A percentile compares a stretch with the other conserved stretches of the same genome.
Evolutionary conservation across 2,329 filamentous ascomycete species (phyloP).

Genomic region (Graphilbum fragrans): DNA sequence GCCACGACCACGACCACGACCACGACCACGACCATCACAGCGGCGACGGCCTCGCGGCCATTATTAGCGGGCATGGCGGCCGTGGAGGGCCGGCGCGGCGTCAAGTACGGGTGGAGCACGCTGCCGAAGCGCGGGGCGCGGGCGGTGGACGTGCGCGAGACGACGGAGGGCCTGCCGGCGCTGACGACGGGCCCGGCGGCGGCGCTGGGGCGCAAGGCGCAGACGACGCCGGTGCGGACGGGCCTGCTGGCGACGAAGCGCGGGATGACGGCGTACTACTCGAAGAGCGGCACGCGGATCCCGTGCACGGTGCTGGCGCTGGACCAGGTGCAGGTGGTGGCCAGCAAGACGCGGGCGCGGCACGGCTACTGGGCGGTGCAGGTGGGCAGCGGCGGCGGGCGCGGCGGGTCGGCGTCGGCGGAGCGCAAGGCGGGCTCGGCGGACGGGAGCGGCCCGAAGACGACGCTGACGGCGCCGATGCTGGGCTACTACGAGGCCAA

Average conservation of each 20-base stretch:
- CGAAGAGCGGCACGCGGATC: conserved; percentile 63
- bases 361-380: conserved; percentile 95
- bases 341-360: conserved; percentile 65
- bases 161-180: conserved; percentile 39
- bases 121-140: conserved; percentile 30
- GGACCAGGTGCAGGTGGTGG: conserved; percentile 81
- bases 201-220: conserved; percentile 44
- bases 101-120: conserved; percentile 51
- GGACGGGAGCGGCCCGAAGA: conserved; percentile 34
- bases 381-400: conserved; percentile 66
- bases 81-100: conserved; percentile 26
- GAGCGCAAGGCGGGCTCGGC: conserved; percentile 25
- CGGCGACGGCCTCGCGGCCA: conserved; percentile 8
- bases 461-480: conserved; percentile 70
- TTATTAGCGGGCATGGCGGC: conserved; percentile 10
- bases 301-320: conserved; percentile 89
- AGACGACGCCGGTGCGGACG: conserved; percentile 54
- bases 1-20: background rate
- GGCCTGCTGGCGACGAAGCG: conserved; percentile 83
- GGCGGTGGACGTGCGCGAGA: conserved; percentile 49
- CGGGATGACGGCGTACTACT: conserved; percentile 89
- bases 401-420: conserved; percentile 15
- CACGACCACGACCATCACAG: conserved; percentile 10
- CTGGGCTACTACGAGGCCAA: conserved; percentile 80
- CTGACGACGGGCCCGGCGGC: conserved; percentile 48